phyloP scores from a whole-genome alignment of 208 protist genomes.

The Trypanosoma vivax region DNA sequence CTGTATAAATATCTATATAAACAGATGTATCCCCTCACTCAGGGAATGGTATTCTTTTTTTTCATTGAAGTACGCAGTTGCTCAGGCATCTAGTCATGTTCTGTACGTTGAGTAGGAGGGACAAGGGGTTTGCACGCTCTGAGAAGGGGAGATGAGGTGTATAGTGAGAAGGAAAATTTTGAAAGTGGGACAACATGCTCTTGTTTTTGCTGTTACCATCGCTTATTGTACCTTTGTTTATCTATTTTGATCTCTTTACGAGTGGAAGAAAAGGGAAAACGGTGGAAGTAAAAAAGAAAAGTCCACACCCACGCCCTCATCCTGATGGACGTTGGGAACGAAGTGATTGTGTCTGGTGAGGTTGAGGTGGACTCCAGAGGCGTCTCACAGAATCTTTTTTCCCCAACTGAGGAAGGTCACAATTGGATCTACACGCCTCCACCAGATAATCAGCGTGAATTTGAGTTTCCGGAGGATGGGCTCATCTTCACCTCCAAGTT shows the following conservation, averaged over 20 bases:
- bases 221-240: no score
- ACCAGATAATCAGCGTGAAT: slow-evolving; percentile 82
- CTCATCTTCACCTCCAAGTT: slow-evolving; percentile 86
- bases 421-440: slow-evolving; percentile 58
- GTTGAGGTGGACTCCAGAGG: no score
- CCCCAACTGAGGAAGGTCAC: not conserved
- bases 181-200: no score
- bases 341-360: no score
- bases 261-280: not conserved
- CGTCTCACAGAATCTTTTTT: no score
- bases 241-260: no score
- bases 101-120: not conserved
- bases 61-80: not conserved
- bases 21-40: not conserved
- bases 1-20: not conserved
- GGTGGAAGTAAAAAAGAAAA: not conserved
- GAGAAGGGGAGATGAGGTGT: no score
- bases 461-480: slow-evolving; percentile 81
- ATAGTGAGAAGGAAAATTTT: no score
- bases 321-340: no score
- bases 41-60: not conserved
- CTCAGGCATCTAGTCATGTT: not conserved
- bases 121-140: not conserved
- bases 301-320: no score
- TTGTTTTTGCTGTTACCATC: no score